Base-by-base conservation (phyloP, 2,329 filamentous ascomycete species). In the Aureobasidium sp. region DNA sequence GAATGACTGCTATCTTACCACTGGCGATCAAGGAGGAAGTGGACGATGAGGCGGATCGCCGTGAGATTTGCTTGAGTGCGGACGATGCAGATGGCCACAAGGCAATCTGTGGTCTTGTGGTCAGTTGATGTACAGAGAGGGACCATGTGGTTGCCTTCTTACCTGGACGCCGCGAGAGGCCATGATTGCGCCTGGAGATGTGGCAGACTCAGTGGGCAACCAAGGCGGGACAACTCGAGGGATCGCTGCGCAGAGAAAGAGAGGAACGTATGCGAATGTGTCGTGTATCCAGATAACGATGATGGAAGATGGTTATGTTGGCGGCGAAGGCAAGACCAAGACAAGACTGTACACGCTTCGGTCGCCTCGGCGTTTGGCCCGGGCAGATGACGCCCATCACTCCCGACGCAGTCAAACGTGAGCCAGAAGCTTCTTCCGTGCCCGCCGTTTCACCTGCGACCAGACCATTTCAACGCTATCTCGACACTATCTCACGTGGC, bases 151-250 rank as follows among this genome's bases (percentile, higher is more conserved):
- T 41, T 32, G 23, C 9, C 46, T 42, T 42, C 23, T 32, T 60
- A 60, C 57, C 57, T 60, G 57, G 20, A 17, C 37, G 57, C 57
- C 36, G 46, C 57, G 57, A 60, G 46, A 60, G 46, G 57, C 57
- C 57, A 60, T 60, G 57, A 46, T 60, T 52, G 57, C 44, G 57
- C 57, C 57, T 20, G 13, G 20, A 23, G 34, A 42, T 9, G 46
- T 42, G 9, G 37, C 46, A 34, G 17, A n/a, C 46, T 51, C 46
- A 26, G 26, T 37, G 27, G 41, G 32, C 32, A 27, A 44, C 37
- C 41, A 48, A 44, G 36, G 20, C 53, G 12, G 29, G 3, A 57
- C 53, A 37, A 29, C 39, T 47, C 29, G 23, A 23, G n/a, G 26
- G 23, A 29, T 29, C 39, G 55, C 55, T 59, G 55, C 32, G 42